Percentiles rank a stretch among this genome's conserved stretches.
Conservation (phyloP, 225 moss, liverwort and hornwort species). For the Physcomitrium patens region DNA sequence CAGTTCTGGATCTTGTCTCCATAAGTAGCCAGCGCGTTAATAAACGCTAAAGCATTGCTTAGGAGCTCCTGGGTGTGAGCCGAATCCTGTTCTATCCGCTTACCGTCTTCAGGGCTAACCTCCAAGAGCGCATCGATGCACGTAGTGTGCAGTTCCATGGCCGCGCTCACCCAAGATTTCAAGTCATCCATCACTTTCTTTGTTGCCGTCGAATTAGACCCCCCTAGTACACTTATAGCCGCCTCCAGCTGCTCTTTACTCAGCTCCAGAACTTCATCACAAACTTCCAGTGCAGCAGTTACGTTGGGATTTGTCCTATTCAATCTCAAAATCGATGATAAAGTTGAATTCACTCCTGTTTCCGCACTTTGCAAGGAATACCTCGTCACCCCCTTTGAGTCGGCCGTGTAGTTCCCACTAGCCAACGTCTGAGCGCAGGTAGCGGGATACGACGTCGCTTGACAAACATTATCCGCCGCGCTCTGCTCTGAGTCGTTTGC, state of each 20-base stretch:
- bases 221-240: slow-evolving; percentile 27
- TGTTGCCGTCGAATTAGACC: not conserved
- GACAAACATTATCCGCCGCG: slow-evolving; percentile 15
- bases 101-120: not conserved
- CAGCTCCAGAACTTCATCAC: slow-evolving; percentile 28
- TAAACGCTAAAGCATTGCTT: slow-evolving; percentile 47
- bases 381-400: slow-evolving; percentile 27
- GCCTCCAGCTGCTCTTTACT: slow-evolving; percentile 25
- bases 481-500: not conserved
- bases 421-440: slow-evolving; percentile 51
- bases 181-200: slow-evolving; percentile 19
- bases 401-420: slow-evolving; percentile 12
- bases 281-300: slow-evolving; percentile 34
- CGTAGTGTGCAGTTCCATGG: slow-evolving; percentile 52
- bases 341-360: slow-evolving; percentile 47
- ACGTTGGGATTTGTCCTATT: slow-evolving; percentile 36
- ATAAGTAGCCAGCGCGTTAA: slow-evolving; percentile 36
- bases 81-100: slow-evolving; percentile 24
- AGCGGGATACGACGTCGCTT: slow-evolving; percentile 49
- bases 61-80: slow-evolving; percentile 37
- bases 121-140: slow-evolving; percentile 40
- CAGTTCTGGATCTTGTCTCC: slow-evolving; percentile 34
- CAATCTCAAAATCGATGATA: not conserved
- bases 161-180: slow-evolving; percentile 49
- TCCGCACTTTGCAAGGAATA: slow-evolving; percentile 25